phyloP scores from a whole-genome alignment of 2,329 filamentous ascomycete species.

The Xylariaceae sp. region DNA sequence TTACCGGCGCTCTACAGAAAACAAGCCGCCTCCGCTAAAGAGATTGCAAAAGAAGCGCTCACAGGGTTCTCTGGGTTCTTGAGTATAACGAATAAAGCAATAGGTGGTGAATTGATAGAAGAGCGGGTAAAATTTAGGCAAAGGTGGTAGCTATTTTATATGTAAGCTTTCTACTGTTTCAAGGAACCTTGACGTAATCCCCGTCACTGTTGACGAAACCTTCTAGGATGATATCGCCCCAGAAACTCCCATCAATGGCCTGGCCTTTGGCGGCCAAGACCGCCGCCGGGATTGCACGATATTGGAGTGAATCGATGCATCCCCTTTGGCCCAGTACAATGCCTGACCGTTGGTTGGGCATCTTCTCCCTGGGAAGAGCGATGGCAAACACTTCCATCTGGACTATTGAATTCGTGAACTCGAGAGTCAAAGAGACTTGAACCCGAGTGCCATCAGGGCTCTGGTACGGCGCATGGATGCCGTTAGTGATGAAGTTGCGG shows the following conservation, averaged over 20 bases:
- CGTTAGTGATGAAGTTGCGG: neutral
- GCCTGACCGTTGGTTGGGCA: neutral
- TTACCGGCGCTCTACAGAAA: too few species aligned
- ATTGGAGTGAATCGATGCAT: neutral
- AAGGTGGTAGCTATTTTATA: too few species aligned
- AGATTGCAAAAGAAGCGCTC: too few species aligned
- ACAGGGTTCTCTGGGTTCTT: too few species aligned
- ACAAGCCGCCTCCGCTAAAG: too few species aligned
- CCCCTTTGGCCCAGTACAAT: neutral
- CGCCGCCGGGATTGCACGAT: neutral
- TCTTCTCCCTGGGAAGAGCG: neutral
- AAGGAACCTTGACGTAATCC: too few species aligned
- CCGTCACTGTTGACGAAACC: slow-evolving; percentile 8
- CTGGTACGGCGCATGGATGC: neutral
- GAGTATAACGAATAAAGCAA: too few species aligned
- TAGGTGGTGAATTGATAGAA: too few species aligned
- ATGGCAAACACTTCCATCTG: neutral
- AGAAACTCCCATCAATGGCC: neutral
- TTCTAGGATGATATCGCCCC: neutral
- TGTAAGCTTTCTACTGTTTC: too few species aligned
- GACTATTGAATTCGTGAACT: neutral
- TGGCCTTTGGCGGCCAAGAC: neutral
- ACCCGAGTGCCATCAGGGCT: neutral
- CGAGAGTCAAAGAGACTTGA: neutral
- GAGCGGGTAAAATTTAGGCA: too few species aligned